Conservation (phyloP, 2,329 filamentous ascomycete genomes). For the Ilyonectria sp. region DNA sequence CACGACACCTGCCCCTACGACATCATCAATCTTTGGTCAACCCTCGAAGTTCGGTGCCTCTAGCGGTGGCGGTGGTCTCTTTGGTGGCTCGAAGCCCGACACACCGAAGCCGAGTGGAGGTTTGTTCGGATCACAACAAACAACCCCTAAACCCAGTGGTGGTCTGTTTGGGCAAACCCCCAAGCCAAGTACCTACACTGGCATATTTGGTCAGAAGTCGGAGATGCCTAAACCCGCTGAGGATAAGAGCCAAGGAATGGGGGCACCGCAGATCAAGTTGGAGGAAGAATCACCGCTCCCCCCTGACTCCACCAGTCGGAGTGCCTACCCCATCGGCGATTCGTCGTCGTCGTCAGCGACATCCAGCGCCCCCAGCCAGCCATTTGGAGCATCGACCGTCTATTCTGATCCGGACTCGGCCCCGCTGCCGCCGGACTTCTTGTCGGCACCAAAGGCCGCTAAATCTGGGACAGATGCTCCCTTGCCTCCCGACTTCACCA, state of each 20-base stretch:
- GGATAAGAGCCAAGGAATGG: slow-evolving; percentile 29
- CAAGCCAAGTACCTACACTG: slow-evolving; percentile 42
- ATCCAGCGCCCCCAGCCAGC: slow-evolving; percentile 53
- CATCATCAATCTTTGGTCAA: slow-evolving; percentile 55
- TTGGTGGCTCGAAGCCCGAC: slow-evolving; percentile 40
- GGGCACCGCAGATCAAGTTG: slow-evolving; percentile 56
- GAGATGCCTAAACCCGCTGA: slow-evolving; percentile 33
- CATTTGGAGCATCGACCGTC: slow-evolving; percentile 49
- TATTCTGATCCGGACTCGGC: slow-evolving; percentile 50
- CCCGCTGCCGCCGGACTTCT: slow-evolving; percentile 62
- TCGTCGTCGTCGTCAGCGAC: slow-evolving; percentile 67
- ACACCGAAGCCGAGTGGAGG: slow-evolving; percentile 45
- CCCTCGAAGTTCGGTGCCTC: slow-evolving; percentile 48
- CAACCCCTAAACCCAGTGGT: slow-evolving; percentile 37
- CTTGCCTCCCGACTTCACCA: slow-evolving; percentile 56
- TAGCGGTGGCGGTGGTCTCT: slow-evolving; percentile 44
- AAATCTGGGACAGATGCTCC: slow-evolving; percentile 17
- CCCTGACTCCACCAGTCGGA: slow-evolving; percentile 70
- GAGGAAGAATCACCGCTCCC: slow-evolving; percentile 63
- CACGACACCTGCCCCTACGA: slow-evolving; percentile 52
- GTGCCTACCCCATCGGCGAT: slow-evolving; percentile 63
- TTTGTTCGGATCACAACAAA: slow-evolving; percentile 43
- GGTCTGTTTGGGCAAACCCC: slow-evolving; percentile 40
- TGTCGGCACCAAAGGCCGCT: slow-evolving; percentile 39
- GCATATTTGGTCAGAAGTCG: slow-evolving; percentile 45